Conservation (phyloP, 768 basidiomycete species). For the Mycena venus region DNA sequence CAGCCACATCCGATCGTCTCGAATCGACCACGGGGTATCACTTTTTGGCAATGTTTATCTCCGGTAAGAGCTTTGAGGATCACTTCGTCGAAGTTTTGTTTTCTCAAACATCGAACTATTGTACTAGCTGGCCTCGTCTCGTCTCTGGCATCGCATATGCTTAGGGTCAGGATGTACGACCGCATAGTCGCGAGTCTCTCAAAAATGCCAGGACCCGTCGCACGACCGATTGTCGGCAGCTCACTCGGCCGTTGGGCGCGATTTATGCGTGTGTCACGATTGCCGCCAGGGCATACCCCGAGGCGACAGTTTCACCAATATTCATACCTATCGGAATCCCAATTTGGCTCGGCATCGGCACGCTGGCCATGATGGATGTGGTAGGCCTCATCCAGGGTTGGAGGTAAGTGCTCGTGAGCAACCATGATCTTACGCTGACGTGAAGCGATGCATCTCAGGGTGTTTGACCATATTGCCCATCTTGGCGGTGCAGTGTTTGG, state of each 20-base stretch:
- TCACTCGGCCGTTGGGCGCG: constrained; percentile 74
- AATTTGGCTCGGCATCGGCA: constrained; percentile 68
- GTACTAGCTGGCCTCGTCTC: constrained; percentile 68
- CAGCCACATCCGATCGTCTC: constrained; percentile 44
- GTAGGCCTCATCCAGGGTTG: constrained; percentile 72
- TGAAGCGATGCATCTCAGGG: constrained; percentile 41
- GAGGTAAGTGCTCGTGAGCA: constrained; percentile 53
- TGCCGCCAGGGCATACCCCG: constrained; percentile 69
- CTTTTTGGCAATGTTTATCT: constrained; percentile 70
- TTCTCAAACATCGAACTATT: constrained; percentile 9
- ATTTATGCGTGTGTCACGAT: constrained; percentile 69
- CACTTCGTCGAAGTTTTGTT: not conserved
- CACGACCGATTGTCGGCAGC: constrained; percentile 45
- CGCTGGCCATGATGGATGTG: constrained; percentile 63
- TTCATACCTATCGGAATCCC: constrained; percentile 69
- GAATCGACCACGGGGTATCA: constrained; percentile 68
- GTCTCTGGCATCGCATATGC: constrained; percentile 66
- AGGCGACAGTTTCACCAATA: constrained; percentile 64
- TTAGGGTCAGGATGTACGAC: constrained; percentile 50
- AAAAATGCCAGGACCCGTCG: constrained; percentile 22
- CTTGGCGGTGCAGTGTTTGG: constrained; percentile 78
- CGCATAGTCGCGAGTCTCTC: constrained; percentile 30
- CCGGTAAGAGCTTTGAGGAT: constrained; percentile 57
- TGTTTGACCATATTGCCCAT: constrained; percentile 75
- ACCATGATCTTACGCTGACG: not conserved